Evolutionary conservation across 108 stramenopile genomes (phyloP), one percentile per base, ranked within the genome.

Genomic region (Skeletonema menzelii): DNA sequence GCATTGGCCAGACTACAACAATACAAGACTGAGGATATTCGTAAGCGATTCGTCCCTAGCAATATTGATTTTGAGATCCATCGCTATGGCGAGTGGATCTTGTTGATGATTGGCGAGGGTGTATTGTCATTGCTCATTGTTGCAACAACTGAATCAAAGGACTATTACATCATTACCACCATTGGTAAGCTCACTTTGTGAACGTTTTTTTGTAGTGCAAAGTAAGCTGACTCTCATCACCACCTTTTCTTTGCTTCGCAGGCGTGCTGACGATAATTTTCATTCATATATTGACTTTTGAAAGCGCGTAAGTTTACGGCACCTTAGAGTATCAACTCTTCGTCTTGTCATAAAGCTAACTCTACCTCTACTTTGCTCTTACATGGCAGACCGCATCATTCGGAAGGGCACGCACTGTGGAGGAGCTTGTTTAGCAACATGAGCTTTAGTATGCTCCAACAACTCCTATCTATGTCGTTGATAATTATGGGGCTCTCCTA

Each of bases 71-170:
- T 83, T 72, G 57, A 44, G 55, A 88, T 87, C 32, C 91, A 92
- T 77, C 80, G 91, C 4, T 85, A 85, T 32, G 91, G 91, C 13
- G 91, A 92, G 67, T 89, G 85, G 86, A 84, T 62, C 28, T 85
- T 92, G 87, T 67, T 92, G 15, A 84, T 92, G 85, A 70, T 92
- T 17, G 91, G 91, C 1, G 91, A 92, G 60, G 70, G 72, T 37
- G 63, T 92, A 14, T 44, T 92, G 57, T 73, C 71, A 20, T 63
- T 92, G 24, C 63, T 92, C 4, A 85, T 92, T 56, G 91, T 92
- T 20, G 24, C 8, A 24, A 60, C 59, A 1, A 35, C 34, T 10
- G 59, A 60, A 17, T 2, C 60, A 35, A 15, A 20, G 8, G 67
- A 62, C 26, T 59, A 69, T 8, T 69, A 59, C 7, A 63, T 69